Evolutionary conservation across 768 basidiomycete species (phyloP), one percentile per base, ranked within the genome.

Genomic region (Lentinula edodes): DNA sequence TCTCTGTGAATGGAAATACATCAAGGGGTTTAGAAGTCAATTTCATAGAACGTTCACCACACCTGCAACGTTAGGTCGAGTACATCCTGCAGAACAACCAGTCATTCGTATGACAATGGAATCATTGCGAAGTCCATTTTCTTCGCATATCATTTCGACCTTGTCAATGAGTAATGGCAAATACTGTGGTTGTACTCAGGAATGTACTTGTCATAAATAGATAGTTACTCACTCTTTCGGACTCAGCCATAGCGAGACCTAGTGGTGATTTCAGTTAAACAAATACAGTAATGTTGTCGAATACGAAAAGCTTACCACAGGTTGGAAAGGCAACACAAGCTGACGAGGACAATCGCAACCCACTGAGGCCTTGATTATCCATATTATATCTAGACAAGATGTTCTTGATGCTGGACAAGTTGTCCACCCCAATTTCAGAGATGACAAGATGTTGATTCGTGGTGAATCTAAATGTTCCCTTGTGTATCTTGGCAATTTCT

Each of bases 21-120:
- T 23, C 60, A 28, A 52, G 59, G 32, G 13, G 6, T 43, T 16
- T 5, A 43, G 50, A 5, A 58, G 46, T 50, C 28, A 28, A 54
- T 16, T 16, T 43, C 48, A 57, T 52, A 18, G 23, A 45, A 41
- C 38, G 41, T 45, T 18, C 16, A n/a, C 6, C 85, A 6, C 48
- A 88, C 90, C 90, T 53, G 92, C 96, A 51, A 95, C 78, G 73
- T 96, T 98, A 42, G 94, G 96, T 62, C 95, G 83, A 1, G 95
- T 92, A 71, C 95, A 95, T 42, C 93, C 93, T 67, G 93, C 94
- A 2, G 93, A 92, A 67, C 95, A 98, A 54, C 96, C 96, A 15
- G 95, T 98, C 95, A 98, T 98, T 59, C 96, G 86, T 95, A 99
- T 98, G 63, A 98, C 86, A 65, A 98, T 96, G 3, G 90, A 87